Percentiles rank a stretch among this genome's conserved stretches.
phyloP scores from a whole-genome alignment of 495 filamentous ascomycete genomes.

The Clavariopsis aquatica region DNA sequence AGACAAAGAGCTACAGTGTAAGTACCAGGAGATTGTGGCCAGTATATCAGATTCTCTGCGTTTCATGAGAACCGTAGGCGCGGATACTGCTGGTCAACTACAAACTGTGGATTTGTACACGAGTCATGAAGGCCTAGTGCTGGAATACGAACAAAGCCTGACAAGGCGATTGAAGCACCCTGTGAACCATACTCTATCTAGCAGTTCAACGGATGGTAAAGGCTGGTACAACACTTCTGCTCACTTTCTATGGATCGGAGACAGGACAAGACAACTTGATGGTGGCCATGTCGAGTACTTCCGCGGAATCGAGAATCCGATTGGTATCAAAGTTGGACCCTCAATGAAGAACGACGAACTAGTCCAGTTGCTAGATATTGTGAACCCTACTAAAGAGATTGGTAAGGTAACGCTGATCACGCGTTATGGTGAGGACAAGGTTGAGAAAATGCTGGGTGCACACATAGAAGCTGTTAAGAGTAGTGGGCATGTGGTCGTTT shows the following conservation, averaged over 20 bases:
- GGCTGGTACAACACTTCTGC: slow-evolving; percentile 79
- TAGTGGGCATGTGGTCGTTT: slow-evolving; percentile 78
- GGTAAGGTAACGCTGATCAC: slow-evolving; percentile 97
- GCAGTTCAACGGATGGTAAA: slow-evolving; percentile 47
- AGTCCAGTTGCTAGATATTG: slow-evolving; percentile 70
- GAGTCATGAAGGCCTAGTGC: slow-evolving; percentile 88
- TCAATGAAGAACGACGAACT: slow-evolving; percentile 74
- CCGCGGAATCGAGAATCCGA: slow-evolving; percentile 90
- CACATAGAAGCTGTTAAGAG: slow-evolving; percentile 86
- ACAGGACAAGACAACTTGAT: slow-evolving; percentile 88
- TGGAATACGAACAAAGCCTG: slow-evolving; percentile 90
- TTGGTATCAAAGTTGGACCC: slow-evolving; percentile 94
- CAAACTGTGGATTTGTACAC: slow-evolving; percentile 95
- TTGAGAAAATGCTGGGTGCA: slow-evolving; percentile 66
- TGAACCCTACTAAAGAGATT: slow-evolving; percentile 77
- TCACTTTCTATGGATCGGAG: slow-evolving; percentile 98
- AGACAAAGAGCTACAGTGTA: slow-evolving; percentile 74
- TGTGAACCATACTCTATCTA: slow-evolving; percentile 27
- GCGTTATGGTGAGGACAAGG: slow-evolving; percentile 78
- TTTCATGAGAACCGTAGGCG: slow-evolving; percentile 94
- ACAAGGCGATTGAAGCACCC: slow-evolving; percentile 76
- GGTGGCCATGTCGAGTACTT: slow-evolving; percentile 97
- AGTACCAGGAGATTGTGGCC: slow-evolving; percentile 78
- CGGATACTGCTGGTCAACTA: slow-evolving; percentile 78
- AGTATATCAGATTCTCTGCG: slow-evolving; percentile 87